Conservation (phyloP, 257 asterid genomes). For the Solanum lycopersicoides region DNA sequence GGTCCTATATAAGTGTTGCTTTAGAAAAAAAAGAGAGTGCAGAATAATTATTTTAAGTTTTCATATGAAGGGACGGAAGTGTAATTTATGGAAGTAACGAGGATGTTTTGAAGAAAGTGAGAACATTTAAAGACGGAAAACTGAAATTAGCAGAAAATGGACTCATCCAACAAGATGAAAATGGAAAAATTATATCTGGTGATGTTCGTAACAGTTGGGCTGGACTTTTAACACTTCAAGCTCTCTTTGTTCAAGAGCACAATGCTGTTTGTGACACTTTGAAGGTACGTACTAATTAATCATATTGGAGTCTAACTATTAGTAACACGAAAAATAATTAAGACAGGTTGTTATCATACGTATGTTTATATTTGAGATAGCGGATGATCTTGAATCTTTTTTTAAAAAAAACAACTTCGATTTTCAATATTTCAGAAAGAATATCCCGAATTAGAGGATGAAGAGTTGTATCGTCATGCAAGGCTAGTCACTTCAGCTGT, state of each 20-base stretch:
- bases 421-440: slow-evolving; percentile 21
- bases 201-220: slow-evolving; percentile 64
- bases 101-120: slow-evolving; percentile 19
- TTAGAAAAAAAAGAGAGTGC: not conserved
- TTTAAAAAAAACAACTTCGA: not conserved
- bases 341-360: not conserved
- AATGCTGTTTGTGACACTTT: slow-evolving; percentile 54
- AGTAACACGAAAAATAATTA: not conserved
- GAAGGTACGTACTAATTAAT: slow-evolving; percentile 13
- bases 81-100: slow-evolving; percentile 42
- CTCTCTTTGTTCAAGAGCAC: slow-evolving; percentile 57
- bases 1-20: not conserved
- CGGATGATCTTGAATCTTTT: not conserved
- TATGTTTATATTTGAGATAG: not conserved
- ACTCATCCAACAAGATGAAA: slow-evolving; percentile 26
- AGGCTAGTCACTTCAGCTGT: slow-evolving; percentile 62
- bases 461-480: slow-evolving; percentile 43
- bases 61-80: slow-evolving; percentile 39
- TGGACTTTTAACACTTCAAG: slow-evolving; percentile 38
- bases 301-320: not conserved
- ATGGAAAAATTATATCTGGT: slow-evolving; percentile 37
- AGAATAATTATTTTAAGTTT: no score
- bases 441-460: slow-evolving; percentile 28
- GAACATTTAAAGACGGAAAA: slow-evolving; percentile 50
- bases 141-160: slow-evolving; percentile 38